Evolutionary conservation across 768 basidiomycete genomes (phyloP), one percentile per base, ranked within the genome.

Genomic region (Macrolepiota fuliginosa): DNA sequence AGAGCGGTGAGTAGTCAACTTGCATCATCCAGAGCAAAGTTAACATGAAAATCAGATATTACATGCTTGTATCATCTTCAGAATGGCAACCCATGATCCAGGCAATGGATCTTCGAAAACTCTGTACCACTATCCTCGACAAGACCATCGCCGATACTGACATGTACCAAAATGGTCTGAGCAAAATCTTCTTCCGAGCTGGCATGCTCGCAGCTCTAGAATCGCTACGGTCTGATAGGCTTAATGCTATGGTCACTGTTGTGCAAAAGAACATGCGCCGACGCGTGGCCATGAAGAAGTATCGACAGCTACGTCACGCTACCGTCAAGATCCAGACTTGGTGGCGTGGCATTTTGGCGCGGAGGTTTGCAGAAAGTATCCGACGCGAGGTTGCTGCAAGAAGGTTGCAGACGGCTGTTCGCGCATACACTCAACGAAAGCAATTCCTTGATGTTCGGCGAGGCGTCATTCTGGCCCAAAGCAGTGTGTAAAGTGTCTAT

Each of bases 141-240:
- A 86, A 81, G 69, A 95, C 94, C 0, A 92, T 98, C 71, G 89
- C 89, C 39, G 97, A 98, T 65, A 83, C 89, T 6, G 96, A 98
- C 81, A 98, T 96, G 80, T 97, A 95, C 75, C 97, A 99, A 76
- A 88, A 89, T 69, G 97, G 97, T 67, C 82, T 95, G 29, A 98
- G 93, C 27, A 99, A 99, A 77, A 98, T 99, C 67, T 99, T 99
- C 79, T 98, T 99, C 84, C 87, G 97, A 63, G 96, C 97, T 12
- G 97, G 97, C 65, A 98, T 98, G 94, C 89, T 99, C 58, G 96
- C 97, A 27, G 91, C 91, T 5, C 82, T 99, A 49, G 97, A 99
- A 76, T 86, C 92, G 15, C 81, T 96, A 58, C 91, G 97, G 42
- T 88, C 94, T 6, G 88, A 91, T 63, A 83, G 92, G 62, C 83